Conservation (phyloP, 2,329 filamentous ascomycete genomes). For the Fusarium phyllophilum region DNA sequence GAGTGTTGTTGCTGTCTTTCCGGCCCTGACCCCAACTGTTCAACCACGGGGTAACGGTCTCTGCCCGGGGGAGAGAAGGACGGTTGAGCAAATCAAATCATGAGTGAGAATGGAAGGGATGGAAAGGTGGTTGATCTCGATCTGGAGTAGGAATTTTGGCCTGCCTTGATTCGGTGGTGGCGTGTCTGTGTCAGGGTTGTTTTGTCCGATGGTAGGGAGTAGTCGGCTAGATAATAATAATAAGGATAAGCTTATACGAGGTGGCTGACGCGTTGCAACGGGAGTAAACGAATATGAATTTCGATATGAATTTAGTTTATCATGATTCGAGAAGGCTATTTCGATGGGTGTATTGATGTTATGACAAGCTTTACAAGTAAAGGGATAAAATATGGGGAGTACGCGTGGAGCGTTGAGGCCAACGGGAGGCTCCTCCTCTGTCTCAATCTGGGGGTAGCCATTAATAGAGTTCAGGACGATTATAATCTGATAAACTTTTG, state of each 20-base stretch:
- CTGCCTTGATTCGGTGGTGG: conserved; percentile 31
- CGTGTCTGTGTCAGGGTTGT: conserved; percentile 24
- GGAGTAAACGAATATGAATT: background rate
- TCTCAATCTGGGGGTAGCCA: background rate
- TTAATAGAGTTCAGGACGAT: background rate
- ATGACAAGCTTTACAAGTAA: conserved; percentile 6
- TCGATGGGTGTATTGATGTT: background rate
- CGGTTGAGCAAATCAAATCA: conserved; percentile 16
- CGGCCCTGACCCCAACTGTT: conserved; percentile 6
- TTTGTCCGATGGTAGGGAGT: conserved; percentile 16
- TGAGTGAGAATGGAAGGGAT: conserved; percentile 14
- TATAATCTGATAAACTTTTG: background rate
- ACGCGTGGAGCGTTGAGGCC: conserved; percentile 25
- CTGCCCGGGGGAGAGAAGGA: conserved; percentile 14
- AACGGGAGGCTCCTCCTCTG: background rate
- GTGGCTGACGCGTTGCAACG: conserved; percentile 14
- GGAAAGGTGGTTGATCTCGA: conserved; percentile 24
- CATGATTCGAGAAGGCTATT: background rate
- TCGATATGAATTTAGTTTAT: background rate
- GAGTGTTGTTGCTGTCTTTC: conserved; percentile 11
- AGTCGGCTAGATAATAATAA: background rate
- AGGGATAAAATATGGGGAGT: conserved; percentile 23
- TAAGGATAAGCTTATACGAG: conserved; percentile 5
- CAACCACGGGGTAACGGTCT: conserved; percentile 20
- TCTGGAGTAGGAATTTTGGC: conserved; percentile 24